Percentiles rank a stretch among this genome's conserved stretches.
phyloP scores from a whole-genome alignment of 2,329 filamentous ascomycete genomes.

The Chrysoporthe deuterocubensis region DNA sequence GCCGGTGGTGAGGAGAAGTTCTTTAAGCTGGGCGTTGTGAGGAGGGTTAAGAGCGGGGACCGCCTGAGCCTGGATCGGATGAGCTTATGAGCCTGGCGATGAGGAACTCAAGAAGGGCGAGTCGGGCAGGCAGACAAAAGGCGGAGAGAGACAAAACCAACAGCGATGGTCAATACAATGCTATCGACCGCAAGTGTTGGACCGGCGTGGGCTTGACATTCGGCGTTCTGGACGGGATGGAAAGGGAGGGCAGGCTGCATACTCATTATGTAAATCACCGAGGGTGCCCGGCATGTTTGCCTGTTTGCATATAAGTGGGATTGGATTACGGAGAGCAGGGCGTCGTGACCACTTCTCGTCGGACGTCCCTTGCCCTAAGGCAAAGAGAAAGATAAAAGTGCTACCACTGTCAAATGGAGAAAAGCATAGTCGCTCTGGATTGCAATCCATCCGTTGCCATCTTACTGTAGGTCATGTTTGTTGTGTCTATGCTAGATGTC shows the following conservation, averaged over 20 bases:
- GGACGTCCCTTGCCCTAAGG: background rate
- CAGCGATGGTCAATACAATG: background rate
- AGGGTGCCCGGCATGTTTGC: background rate
- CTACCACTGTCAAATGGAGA: slow-evolving; percentile 3
- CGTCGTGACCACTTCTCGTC: background rate
- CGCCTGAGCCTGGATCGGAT: slow-evolving; percentile 74
- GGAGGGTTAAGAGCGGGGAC: slow-evolving; percentile 73
- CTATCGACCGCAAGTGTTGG: background rate
- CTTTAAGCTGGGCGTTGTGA: slow-evolving; percentile 79
- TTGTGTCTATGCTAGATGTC: background rate
- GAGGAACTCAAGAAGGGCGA: background rate
- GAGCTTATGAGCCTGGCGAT: slow-evolving; percentile 63
- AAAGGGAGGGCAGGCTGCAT: slow-evolving; percentile 9
- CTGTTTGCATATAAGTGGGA: background rate
- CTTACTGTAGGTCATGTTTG: background rate
- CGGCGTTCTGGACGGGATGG: slow-evolving; percentile 18
- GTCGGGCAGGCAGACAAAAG: background rate
- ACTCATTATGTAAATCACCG: background rate
- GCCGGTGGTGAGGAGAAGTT: slow-evolving; percentile 79
- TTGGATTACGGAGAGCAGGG: background rate
- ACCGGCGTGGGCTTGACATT: background rate
- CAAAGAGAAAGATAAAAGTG: background rate
- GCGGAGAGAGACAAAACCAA: background rate
- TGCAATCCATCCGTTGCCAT: background rate
- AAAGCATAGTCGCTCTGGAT: slow-evolving; percentile 17